phyloP scores from a whole-genome alignment of 176 grass and related monocot genomes.

The Otatea glauca region DNA sequence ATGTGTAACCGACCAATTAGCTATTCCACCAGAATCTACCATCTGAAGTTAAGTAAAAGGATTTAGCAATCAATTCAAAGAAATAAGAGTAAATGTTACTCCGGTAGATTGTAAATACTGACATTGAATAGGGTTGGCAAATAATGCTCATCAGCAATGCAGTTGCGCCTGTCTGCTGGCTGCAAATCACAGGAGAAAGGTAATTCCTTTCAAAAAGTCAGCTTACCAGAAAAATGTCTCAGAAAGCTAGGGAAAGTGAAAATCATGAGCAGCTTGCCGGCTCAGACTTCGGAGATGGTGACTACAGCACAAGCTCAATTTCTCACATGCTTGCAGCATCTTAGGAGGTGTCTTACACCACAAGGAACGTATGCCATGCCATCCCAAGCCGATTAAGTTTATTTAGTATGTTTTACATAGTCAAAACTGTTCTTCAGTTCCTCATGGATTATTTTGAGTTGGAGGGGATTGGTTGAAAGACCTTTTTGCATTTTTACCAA shows the following conservation, averaged over 20 bases:
- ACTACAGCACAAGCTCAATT: neutral
- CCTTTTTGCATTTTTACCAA: neutral
- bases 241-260: constrained; percentile 15
- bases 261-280: neutral
- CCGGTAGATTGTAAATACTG: constrained; percentile 49
- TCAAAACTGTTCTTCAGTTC: constrained; percentile 20
- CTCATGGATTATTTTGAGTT: constrained; percentile 24
- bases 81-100: constrained; percentile 31
- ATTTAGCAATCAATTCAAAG: constrained; percentile 29
- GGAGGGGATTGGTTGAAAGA: constrained; percentile 28
- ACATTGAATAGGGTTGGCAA: constrained; percentile 93
- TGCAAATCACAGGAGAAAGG: constrained; percentile 50
- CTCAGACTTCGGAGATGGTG: constrained; percentile 33
- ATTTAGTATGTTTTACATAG: neutral
- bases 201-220: constrained; percentile 13
- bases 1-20: constrained; percentile 96
- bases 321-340: constrained; percentile 1
- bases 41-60: constrained; percentile 59
- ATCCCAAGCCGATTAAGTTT: neutral
- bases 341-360: neutral
- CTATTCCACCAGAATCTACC: constrained; percentile 88
- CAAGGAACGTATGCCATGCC: neutral
- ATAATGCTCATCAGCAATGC: constrained; percentile 99
- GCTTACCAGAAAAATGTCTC: constrained; percentile 5
- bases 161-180: constrained; percentile 89